A percentile compares a stretch with the other conserved stretches of the same genome.
phyloP scores from a whole-genome alignment of 495 filamentous ascomycete species.

The Rostrohypoxylon terebratum region DNA sequence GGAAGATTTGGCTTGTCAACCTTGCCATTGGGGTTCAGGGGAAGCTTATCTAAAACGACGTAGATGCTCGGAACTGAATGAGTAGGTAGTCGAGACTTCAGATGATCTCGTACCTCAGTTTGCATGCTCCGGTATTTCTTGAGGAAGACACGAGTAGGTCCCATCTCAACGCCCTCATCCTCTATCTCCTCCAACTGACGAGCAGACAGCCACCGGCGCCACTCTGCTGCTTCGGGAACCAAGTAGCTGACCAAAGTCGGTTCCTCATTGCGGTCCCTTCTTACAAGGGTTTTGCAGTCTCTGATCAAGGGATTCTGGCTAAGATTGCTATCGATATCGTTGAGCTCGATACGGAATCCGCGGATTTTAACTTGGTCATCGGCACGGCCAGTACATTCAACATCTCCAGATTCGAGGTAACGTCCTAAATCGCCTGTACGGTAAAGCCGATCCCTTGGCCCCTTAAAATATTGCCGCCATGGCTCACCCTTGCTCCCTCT shows the following conservation, averaged over 20 bases:
- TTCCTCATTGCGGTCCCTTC: conserved; percentile 91
- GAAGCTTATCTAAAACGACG: conserved; percentile 82
- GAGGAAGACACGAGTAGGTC: conserved; percentile 60
- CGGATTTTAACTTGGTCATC: conserved; percentile 97
- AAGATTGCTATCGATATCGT: conserved; percentile 90
- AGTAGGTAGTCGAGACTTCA: conserved; percentile 78
- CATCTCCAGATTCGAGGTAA: conserved; percentile 78
- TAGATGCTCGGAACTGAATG: conserved; percentile 86
- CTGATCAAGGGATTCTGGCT: conserved; percentile 80
- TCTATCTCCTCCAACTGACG: conserved; percentile 64
- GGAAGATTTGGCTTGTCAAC: conserved; percentile 91
- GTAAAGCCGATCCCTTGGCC: conserved; percentile 89
- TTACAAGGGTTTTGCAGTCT: conserved; percentile 88
- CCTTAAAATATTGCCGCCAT: conserved; percentile 84
- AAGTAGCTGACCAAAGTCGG: conserved; percentile 90
- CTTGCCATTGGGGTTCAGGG: conserved; percentile 95
- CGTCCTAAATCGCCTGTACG: conserved; percentile 83
- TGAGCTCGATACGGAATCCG: conserved; percentile 94
- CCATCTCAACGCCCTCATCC: conserved; percentile 60
- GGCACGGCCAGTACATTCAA: conserved; percentile 80
- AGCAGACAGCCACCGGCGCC: conserved; percentile 73
- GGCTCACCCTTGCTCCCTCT: conserved; percentile 66
- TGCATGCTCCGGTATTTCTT: conserved; percentile 74
- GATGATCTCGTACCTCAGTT: conserved; percentile 77
- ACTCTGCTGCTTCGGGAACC: conserved; percentile 82